These are phyloP conservation scores for Capsicum baccatum DNA, from an alignment of 257 asterid species.

Conservation along the genomic window DNA sequence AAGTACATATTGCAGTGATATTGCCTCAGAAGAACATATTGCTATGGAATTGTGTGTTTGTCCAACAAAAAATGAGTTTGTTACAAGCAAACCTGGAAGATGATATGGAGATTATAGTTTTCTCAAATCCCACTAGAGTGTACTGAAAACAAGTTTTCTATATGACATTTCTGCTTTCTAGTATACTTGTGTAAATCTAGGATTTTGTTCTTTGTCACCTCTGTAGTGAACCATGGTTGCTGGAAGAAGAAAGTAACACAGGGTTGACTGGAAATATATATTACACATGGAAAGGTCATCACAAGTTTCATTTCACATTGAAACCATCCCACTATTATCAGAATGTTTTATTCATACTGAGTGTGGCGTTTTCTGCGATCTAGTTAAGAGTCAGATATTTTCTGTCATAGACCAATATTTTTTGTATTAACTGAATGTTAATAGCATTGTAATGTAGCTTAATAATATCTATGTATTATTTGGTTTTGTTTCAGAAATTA, in stretches of 20 bases:
- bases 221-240: not conserved
- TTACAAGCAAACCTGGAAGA: not conserved
- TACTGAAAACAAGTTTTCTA: not conserved
- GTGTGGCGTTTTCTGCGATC: not conserved
- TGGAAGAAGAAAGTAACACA: not conserved
- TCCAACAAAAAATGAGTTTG: conserved; percentile 1
- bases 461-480: not conserved
- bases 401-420: not conserved
- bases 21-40: not conserved
- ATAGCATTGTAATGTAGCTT: not conserved
- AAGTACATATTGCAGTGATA: not conserved
- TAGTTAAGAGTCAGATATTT: not conserved
- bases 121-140: not conserved
- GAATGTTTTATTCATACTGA: not conserved
- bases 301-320: not conserved
- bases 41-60: not conserved
- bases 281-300: not conserved
- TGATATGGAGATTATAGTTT: not conserved
- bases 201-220: not conserved
- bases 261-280: not conserved
- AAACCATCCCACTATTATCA: not conserved
- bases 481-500: conserved; percentile 67
- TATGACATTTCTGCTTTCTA: not conserved
- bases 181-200: not conserved
- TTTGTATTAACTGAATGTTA: not conserved